These are phyloP conservation scores for Exophiala lecanii-corni DNA, from an alignment of 2,329 filamentous ascomycete genomes.

Conservation along the genomic window DNA sequence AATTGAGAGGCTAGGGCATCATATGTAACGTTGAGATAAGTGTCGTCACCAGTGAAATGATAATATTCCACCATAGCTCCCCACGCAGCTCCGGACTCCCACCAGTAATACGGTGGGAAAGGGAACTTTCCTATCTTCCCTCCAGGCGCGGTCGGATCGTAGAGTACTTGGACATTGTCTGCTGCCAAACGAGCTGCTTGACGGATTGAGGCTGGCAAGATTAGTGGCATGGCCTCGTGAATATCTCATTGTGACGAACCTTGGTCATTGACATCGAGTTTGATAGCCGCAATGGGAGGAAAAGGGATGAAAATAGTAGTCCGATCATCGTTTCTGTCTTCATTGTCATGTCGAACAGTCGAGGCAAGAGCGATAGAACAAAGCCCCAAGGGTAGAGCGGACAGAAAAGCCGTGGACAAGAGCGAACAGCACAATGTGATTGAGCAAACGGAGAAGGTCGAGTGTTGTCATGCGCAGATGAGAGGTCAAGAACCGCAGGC, in stretches of 20 bases:
- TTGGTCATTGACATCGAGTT: background rate
- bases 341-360: too few relatives aligned
- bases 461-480: too few relatives aligned
- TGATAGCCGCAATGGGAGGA: too few relatives aligned
- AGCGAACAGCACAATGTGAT: too few relatives aligned
- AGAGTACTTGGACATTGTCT: constrained; percentile 49
- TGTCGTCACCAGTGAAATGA: constrained; percentile 58
- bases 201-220: constrained; percentile 39
- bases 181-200: constrained; percentile 40
- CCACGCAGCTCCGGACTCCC: constrained; percentile 62
- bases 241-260: background rate
- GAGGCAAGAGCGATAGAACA: too few relatives aligned
- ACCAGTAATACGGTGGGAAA: constrained; percentile 65
- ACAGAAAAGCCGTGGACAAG: too few relatives aligned
- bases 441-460: too few relatives aligned
- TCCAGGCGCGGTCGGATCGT: constrained; percentile 49
- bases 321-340: too few relatives aligned
- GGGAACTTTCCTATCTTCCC: constrained; percentile 54
- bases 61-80: constrained; percentile 68
- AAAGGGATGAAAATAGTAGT: constrained; percentile 7
- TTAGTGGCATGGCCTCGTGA: too few relatives aligned
- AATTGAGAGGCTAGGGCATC: constrained; percentile 58
- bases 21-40: constrained; percentile 57
- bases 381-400: too few relatives aligned
- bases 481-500: too few relatives aligned